A percentile compares a stretch with the other conserved stretches of the same genome.
Conservation (phyloP, 176 grass and related monocot genomes). For the Eleusine coracana region DNA sequence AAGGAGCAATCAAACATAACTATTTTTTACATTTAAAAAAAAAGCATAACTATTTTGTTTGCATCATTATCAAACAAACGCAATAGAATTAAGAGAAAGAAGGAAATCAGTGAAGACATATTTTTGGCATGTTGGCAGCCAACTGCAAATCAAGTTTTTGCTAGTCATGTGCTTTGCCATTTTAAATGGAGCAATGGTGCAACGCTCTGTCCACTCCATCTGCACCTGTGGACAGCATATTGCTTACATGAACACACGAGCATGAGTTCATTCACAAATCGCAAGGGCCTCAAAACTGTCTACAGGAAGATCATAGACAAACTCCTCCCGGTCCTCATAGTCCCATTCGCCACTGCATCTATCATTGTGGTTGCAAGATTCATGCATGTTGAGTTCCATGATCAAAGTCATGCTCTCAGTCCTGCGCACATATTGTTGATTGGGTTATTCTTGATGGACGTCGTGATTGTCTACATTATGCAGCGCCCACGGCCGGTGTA, state of each 20-base stretch:
- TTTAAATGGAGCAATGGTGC: constrained; percentile 1
- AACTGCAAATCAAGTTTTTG: not conserved
- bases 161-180: not conserved
- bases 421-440: not conserved
- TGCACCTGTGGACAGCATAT: not conserved
- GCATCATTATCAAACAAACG: too few species aligned
- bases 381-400: not conserved
- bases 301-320: not conserved
- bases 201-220: not conserved
- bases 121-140: not conserved
- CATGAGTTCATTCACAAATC: not conserved
- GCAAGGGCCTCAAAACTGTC: not conserved
- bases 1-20: too few species aligned
- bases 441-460: not conserved
- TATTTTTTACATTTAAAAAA: too few species aligned
- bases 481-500: constrained; percentile 19
- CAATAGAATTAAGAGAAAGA: too few species aligned
- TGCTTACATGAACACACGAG: not conserved
- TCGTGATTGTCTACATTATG: not conserved
- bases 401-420: not conserved
- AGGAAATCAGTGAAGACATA: too few species aligned
- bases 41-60: too few species aligned
- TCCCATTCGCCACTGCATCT: not conserved
- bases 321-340: not conserved
- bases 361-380: not conserved